These are phyloP conservation scores for Papiliotrema terrestris DNA, from an alignment of 1,284 basidiomycete genomes.

Conservation along the genomic window DNA sequence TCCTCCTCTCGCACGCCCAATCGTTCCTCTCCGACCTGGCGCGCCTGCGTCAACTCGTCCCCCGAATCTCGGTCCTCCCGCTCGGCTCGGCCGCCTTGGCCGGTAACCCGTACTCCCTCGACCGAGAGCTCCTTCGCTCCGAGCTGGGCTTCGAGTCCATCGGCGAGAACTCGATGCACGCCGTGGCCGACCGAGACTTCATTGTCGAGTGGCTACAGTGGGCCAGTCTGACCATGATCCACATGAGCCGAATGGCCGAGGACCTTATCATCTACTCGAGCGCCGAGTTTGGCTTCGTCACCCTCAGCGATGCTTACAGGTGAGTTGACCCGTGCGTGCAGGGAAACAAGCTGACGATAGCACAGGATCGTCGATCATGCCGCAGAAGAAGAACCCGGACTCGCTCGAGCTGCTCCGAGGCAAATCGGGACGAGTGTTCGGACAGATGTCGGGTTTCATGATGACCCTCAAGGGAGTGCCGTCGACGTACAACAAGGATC, in stretches of 20 bases:
- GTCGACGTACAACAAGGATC: constrained; percentile 98
- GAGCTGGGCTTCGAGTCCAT: constrained; percentile 81
- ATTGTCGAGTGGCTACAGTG: constrained; percentile 97
- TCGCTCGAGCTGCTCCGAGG: constrained; percentile 91
- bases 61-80: constrained; percentile 86
- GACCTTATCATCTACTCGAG: constrained; percentile 96
- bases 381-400: constrained; percentile 99
- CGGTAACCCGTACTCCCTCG: constrained; percentile 90
- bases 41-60: constrained; percentile 74
- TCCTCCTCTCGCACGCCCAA: constrained; percentile 90
- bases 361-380: constrained; percentile 99
- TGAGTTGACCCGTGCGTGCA: constrained; percentile 38
- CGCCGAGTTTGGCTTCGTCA: constrained; percentile 93
- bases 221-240: constrained; percentile 86
- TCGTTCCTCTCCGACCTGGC: constrained; percentile 85
- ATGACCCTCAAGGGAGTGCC: constrained; percentile 97
- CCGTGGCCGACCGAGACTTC: constrained; percentile 95
- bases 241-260: constrained; percentile 91
- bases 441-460: constrained; percentile 96
- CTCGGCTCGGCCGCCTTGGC: constrained; percentile 92
- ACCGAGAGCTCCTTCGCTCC: constrained; percentile 79
- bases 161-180: constrained; percentile 91
- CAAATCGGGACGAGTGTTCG: constrained; percentile 91
- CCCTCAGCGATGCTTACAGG: constrained; percentile 94
- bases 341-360: constrained; percentile 48